These are phyloP conservation scores for Lentinula guzmanii DNA, from an alignment of 768 basidiomycete genomes.

Conservation along the genomic window DNA sequence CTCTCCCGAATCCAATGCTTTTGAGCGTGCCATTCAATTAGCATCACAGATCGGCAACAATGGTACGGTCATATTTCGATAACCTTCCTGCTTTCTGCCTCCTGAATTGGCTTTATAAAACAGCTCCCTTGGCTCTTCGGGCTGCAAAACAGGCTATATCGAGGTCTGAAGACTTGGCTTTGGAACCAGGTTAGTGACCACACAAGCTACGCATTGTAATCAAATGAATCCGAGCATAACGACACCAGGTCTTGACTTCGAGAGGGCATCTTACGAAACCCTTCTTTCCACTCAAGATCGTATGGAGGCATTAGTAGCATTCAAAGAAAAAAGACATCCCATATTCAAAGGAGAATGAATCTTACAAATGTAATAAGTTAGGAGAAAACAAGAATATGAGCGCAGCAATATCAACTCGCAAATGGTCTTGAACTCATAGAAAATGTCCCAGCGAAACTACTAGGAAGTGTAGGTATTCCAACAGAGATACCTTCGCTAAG, in stretches of 20 bases:
- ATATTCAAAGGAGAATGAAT: constrained; percentile 73
- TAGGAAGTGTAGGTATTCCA: constrained; percentile 51
- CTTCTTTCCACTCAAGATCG: constrained; percentile 74
- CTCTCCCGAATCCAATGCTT: constrained; percentile 48
- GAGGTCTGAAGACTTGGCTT: constrained; percentile 66
- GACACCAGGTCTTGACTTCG: constrained; percentile 80
- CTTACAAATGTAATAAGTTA: constrained; percentile 20
- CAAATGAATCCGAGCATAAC: neutral
- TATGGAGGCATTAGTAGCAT: constrained; percentile 78
- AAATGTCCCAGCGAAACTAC: constrained; percentile 49
- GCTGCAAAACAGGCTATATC: constrained; percentile 86
- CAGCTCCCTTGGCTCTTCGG: constrained; percentile 82
- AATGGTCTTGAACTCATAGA: constrained; percentile 40
- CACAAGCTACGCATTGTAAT: neutral
- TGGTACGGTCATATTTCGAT: constrained; percentile 35
- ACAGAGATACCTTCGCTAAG: constrained; percentile 51
- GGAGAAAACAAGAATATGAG: constrained; percentile 3
- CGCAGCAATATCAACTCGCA: constrained; percentile 18
- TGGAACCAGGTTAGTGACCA: constrained; percentile 58
- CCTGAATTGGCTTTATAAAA: neutral
- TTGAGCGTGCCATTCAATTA: constrained; percentile 65
- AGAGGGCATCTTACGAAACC: constrained; percentile 78
- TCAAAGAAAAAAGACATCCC: constrained; percentile 77
- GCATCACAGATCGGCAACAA: constrained; percentile 63
- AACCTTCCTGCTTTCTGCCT: neutral